Base-by-base conservation (phyloP, 768 basidiomycete genomes). In the Candolleomyces eurysporus region DNA sequence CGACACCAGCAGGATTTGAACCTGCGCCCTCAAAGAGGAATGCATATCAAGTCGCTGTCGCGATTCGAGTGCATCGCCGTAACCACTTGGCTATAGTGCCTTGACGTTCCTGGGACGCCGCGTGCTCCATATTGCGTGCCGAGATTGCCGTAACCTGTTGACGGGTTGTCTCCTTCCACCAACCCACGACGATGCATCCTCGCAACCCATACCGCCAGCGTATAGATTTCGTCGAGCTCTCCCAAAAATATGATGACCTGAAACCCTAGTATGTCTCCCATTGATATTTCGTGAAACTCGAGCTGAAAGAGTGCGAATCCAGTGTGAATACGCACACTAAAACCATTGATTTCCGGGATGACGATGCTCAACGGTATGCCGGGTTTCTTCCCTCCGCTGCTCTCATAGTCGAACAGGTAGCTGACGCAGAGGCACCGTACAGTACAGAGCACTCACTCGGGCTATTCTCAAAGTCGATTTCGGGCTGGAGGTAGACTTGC, bases 401-500 rank as follows among this genome's bases (percentile, higher is more conserved):
- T 19, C 58, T 21, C 3, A 30, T 36, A 21, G 4, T 45, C 62
- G 32, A 31, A 59, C 53, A 45, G 66, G 61, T 16, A 13, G 21
- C 57, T 58, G 26, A 60, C 26, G 42, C 19, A 1, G 22, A 43
- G 21, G 57, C 66, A 16, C 17, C 32, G 52, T 14, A 30, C 11
- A 54, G 26, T 21, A 31, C 36, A 94, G 96, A 68, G 79, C 84
- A 48, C 76, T 97, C 65, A 96, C 96, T 2, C 80, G 89, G 66
- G 91, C 91, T 0, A 78, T 98, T 22, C 79, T 96, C 32, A 75
- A 80, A 63, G 80, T 86, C 31, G 92, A 96, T 73, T 96, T 94
- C 68, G 73, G 78, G 1, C 67, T 96, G 39, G 75, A 75, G 36
- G 66, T 96, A 0, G 65, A 75, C 3, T 73, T 97, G 13, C 90